These are phyloP conservation scores for Ehretia macrophylla DNA, from an alignment of 257 asterid species.

Conservation along the genomic window DNA sequence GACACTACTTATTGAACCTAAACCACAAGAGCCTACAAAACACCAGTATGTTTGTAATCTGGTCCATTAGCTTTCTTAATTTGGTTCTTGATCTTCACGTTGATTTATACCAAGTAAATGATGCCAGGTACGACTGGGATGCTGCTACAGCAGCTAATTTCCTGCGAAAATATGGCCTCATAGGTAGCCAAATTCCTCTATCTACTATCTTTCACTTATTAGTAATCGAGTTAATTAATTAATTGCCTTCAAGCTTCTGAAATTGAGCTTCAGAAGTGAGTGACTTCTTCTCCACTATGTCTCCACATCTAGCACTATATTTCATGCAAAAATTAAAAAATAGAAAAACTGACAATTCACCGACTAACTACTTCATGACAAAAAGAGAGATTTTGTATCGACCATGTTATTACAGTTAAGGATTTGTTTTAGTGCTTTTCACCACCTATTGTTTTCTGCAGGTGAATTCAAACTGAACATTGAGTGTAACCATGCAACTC, in stretches of 20 bases:
- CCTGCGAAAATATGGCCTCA: constrained; percentile 82
- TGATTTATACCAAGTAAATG: constrained; percentile 1
- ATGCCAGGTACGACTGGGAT: constrained; percentile 93
- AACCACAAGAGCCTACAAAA: constrained; percentile 99
- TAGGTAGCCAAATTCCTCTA: constrained; percentile 36
- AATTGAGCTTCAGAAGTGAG: no score
- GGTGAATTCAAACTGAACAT: constrained; percentile 91
- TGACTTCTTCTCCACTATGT: no score
- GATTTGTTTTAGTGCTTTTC: not conserved
- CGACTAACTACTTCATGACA: no score
- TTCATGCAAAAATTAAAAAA: no score
- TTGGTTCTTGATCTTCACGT: not conserved
- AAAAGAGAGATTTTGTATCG: not conserved
- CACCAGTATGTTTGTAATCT: constrained; percentile 62
- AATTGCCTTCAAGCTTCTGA: not conserved
- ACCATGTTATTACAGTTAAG: not conserved
- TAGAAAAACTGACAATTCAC: no score
- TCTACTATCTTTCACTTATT: not conserved
- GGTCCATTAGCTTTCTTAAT: not conserved
- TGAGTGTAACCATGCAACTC: constrained; percentile 98
- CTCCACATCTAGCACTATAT: no score
- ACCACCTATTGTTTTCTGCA: constrained; percentile 21
- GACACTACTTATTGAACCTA: constrained; percentile 93
- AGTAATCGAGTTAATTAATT: not conserved
- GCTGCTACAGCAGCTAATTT: constrained; percentile 97